Evolutionary conservation across 2,329 filamentous ascomycete species (phyloP).

Genomic region (Xylaria sp.): DNA sequence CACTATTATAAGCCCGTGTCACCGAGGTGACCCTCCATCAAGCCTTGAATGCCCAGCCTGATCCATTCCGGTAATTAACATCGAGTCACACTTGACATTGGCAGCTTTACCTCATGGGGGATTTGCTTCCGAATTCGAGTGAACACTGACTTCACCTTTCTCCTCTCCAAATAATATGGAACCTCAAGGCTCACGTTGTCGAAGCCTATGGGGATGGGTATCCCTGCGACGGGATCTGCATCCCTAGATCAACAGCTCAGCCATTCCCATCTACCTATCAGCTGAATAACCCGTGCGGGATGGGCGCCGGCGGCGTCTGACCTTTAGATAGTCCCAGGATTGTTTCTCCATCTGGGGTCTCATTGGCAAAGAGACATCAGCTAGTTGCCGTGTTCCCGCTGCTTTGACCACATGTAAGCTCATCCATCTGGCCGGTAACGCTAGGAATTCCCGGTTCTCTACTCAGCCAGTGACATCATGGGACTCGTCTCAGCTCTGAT

Average conservation of each 20-base stretch:
- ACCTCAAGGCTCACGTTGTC: background rate
- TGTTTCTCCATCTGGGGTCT: background rate
- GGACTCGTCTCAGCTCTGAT: conserved; percentile 12
- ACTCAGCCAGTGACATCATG: conserved; percentile 11
- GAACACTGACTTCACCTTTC: background rate
- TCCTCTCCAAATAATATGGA: background rate
- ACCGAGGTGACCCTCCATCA: background rate
- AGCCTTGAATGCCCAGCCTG: background rate
- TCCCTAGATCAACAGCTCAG: background rate
- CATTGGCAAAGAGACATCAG: background rate
- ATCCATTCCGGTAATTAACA: too few species aligned
- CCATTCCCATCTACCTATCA: background rate
- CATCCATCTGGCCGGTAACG: conserved; percentile 13
- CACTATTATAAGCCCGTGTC: background rate
- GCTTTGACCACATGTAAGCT: conserved; percentile 1
- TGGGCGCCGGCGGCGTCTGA: background rate
- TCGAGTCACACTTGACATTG: too few species aligned
- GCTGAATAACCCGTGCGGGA: background rate
- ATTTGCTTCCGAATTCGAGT: background rate
- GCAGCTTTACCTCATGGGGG: background rate
- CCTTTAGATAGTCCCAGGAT: background rate
- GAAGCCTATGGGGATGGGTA: background rate
- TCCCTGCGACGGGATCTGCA: background rate
- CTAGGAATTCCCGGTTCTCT: conserved; percentile 5
- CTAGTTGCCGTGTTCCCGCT: background rate